Conservation (phyloP, 768 basidiomycete genomes). For the Multifurca ochricompacta region DNA sequence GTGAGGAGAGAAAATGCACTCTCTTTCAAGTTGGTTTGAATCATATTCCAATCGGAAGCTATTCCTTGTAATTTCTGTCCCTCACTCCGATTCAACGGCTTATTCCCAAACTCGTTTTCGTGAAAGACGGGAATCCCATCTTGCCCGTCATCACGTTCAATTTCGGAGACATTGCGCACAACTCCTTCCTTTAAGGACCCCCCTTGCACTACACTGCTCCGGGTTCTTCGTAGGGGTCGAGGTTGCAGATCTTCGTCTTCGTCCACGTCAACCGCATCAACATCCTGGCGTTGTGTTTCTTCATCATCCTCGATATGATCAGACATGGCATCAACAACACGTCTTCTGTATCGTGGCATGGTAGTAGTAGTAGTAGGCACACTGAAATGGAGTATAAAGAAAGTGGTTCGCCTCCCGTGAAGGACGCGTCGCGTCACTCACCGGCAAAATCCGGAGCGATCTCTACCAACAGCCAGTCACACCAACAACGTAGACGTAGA, state of each 20-base stretch:
- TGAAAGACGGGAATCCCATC: constrained; percentile 37
- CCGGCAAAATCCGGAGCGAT: constrained; percentile 8
- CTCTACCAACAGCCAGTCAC: not conserved
- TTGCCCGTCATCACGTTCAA: constrained; percentile 30
- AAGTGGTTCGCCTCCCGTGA: not conserved
- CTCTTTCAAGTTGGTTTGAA: constrained; percentile 42
- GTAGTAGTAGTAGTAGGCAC: too few species aligned
- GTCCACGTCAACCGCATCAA: constrained; percentile 37
- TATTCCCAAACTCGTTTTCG: constrained; percentile 52
- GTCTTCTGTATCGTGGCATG: constrained; percentile 34
- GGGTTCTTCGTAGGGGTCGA: constrained; percentile 29
- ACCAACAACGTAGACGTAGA: not conserved
- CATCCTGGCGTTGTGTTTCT: constrained; percentile 29
- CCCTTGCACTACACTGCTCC: constrained; percentile 9
- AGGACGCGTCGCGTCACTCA: not conserved
- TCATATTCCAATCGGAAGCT: constrained; percentile 52
- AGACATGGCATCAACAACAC: constrained; percentile 41
- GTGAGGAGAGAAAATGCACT: constrained; percentile 38
- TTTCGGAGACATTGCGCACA: constrained; percentile 22
- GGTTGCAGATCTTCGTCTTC: constrained; percentile 31
- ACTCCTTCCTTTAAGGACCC: not conserved
- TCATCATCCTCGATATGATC: constrained; percentile 51
- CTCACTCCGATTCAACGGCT: constrained; percentile 53
- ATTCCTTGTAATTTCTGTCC: constrained; percentile 48
- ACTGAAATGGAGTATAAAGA: not conserved